phyloP scores from a whole-genome alignment of 2,329 filamentous ascomycete genomes.

The Alternaria viburni region DNA sequence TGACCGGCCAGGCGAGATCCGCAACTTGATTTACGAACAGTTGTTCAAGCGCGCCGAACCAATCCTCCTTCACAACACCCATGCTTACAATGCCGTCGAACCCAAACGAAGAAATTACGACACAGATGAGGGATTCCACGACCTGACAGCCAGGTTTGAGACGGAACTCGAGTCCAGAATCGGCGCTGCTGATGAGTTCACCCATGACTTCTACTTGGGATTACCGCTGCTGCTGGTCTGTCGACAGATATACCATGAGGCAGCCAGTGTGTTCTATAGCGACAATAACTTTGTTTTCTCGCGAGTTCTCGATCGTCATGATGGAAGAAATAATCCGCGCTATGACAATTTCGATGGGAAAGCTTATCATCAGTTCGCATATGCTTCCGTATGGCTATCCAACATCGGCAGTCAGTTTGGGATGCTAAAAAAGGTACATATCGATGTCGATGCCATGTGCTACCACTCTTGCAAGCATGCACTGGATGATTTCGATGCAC shows the following conservation, averaged over 20 bases:
- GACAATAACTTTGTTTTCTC: slow-evolving; percentile 6
- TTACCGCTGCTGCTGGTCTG: neutral
- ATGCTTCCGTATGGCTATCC: neutral
- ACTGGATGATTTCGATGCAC: neutral
- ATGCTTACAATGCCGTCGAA: neutral
- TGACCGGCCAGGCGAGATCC: slow-evolving; percentile 1
- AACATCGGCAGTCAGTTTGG: neutral
- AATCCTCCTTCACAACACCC: slow-evolving; percentile 6
- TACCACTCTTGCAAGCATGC: neutral
- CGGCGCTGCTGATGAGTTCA: neutral
- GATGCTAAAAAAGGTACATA: neutral
- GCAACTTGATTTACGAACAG: slow-evolving; percentile 14
- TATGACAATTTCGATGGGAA: neutral
- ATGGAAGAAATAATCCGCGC: neutral
- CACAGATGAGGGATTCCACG: neutral
- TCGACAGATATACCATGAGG: slow-evolving; percentile 11
- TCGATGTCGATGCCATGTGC: neutral
- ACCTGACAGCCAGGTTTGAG: neutral
- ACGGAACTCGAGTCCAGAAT: neutral
- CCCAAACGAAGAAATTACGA: neutral
- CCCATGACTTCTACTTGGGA: neutral
- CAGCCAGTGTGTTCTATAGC: neutral
- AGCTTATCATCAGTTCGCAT: neutral
- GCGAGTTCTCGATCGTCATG: neutral
- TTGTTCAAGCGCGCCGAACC: slow-evolving; percentile 11